Evolutionary conservation across 2,329 filamentous ascomycete genomes (phyloP), one percentile per base, ranked within the genome.

Genomic region (Phyllosticta paracitricarpa): DNA sequence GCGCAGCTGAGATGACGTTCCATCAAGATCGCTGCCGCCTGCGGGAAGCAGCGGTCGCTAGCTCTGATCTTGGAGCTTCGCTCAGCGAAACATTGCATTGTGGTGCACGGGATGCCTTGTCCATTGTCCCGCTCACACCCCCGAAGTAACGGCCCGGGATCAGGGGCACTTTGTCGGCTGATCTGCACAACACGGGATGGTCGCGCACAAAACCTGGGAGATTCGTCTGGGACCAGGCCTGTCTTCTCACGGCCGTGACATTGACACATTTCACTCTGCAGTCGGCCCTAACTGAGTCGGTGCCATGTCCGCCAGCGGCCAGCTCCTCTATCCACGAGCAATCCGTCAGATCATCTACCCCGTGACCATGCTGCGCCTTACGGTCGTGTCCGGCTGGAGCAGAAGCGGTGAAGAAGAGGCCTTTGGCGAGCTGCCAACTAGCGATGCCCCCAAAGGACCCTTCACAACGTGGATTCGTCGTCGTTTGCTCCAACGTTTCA

Each of bases 171-270:
- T 61, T 33, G 54, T 61, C 60, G 60, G 60, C 55, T 61, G 60
- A 61, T 61, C 60, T 61, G 60, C 60, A 56, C n/a, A 51, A 55
- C 51, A 61, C 60, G 51, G 57, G 60, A 61, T 61, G 57, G 54
- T 58, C 55, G 60, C 55, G 54, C 56, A 54, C 60, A 58, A 54
- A 58, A 61, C 60, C 56, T 61, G 60, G 60, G 60, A 61, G 60
- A 57, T 58, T 57, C 60, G 51, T 56, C 60, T 35, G 56, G 60
- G 56, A 58, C 60, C 56, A 56, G 60, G 60, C 54, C 51, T 55
- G 12, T 56, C 59, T 57, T 35, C 59, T 30, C 53, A 61, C 56
- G 54, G 54, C 59, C 54, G 59, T 61, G 59, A 56, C 48, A 51
- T 61, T 61, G 59, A 61, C 59, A 61, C 59, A 61, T 61, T 56